Evolutionary conservation across 352 stramenopile species (phyloP).

Genomic region (Globisporangium paroecandrum): DNA sequence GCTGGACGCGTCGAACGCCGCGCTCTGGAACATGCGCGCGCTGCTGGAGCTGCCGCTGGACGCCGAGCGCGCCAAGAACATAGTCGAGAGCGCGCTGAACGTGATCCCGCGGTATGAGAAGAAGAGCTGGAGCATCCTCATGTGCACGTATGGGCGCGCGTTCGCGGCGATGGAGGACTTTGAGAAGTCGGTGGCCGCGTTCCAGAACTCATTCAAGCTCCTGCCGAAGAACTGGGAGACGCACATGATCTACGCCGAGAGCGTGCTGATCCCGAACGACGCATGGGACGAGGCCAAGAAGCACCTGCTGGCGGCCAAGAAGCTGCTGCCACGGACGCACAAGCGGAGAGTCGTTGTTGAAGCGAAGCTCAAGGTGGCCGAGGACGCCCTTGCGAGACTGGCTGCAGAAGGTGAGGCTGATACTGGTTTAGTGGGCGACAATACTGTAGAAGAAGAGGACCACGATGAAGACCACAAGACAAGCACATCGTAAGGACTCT

Average conservation of each 20-base stretch:
- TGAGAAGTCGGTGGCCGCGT: conserved; percentile 72
- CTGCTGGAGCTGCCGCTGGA: conserved; percentile 68
- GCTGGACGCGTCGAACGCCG: conserved; percentile 56
- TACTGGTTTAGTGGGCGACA: not conserved
- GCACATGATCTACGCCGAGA: conserved; percentile 82
- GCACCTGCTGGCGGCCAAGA: conserved; percentile 58
- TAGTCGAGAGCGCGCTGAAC: conserved; percentile 71
- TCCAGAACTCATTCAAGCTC: conserved; percentile 80
- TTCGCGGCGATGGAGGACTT: conserved; percentile 68
- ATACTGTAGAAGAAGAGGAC: conserved; percentile 6
- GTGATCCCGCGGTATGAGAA: conserved; percentile 73
- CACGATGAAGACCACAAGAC: conserved; percentile 9
- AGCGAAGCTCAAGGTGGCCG: conserved; percentile 53
- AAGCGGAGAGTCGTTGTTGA: conserved; percentile 46
- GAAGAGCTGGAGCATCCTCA: conserved; percentile 79
- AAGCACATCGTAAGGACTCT: conserved; percentile 6
- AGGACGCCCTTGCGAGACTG: conserved; percentile 21
- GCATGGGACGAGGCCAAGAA: conserved; percentile 70
- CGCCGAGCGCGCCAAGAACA: conserved; percentile 58
- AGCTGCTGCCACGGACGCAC: conserved; percentile 56
- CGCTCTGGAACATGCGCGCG: conserved; percentile 81
- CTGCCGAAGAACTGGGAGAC: conserved; percentile 79
- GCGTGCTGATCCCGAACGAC: conserved; percentile 67
- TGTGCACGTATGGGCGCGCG: conserved; percentile 80
- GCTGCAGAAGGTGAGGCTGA: not conserved